Evolutionary conservation across 2,329 filamentous ascomycete species (phyloP), one percentile per base, ranked within the genome.

Genomic region (Pyrenochaeta sp.): DNA sequence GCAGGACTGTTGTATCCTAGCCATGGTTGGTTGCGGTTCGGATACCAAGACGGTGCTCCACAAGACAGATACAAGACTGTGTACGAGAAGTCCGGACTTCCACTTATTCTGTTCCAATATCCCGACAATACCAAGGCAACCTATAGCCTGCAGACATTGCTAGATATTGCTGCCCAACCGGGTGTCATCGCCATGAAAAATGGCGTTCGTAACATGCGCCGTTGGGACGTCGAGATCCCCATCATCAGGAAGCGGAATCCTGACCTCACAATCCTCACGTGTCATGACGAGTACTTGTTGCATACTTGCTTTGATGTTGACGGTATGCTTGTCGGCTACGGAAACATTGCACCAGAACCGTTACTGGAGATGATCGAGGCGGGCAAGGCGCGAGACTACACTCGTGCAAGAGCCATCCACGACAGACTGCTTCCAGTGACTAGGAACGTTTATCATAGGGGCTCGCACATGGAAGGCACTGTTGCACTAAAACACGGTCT

Each of bases 121-220:
- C 81, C 81, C 12, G 81, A 84, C 68, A 78, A 77, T 68, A 83
- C 81, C 15, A 83, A 83, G 66, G 80, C 81, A 3, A 82, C 78
- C 1, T 83, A 83, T 64, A 81, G 68, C 56, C 72, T 84, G 18
- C 75, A 83, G 56, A 84, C 81, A 0, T 77, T 83, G 58, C 77
- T 84, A 2, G 81, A 84, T 45, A 83, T 83, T 47, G 74, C 81
- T 2, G 82, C 81, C 7, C 80, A 76, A 30, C 82, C 81, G 1
- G 81, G 82, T 23, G 80, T 82, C 5, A 82, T 84, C 40, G 82
- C 82, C 14, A 84, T 84, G 81, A 84, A 84, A 76, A 84, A 83
- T 56, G 82, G 82, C 17, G 82, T 84, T 9, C 78, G 82, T 47
- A 83, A 84, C 67, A 83, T 84, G 82, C 77, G 80, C n/a, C 78